Evolutionary conservation across 2,329 filamentous ascomycete species (phyloP), one percentile per base, ranked within the genome.

Genomic region (Davidsoniella virescens): DNA sequence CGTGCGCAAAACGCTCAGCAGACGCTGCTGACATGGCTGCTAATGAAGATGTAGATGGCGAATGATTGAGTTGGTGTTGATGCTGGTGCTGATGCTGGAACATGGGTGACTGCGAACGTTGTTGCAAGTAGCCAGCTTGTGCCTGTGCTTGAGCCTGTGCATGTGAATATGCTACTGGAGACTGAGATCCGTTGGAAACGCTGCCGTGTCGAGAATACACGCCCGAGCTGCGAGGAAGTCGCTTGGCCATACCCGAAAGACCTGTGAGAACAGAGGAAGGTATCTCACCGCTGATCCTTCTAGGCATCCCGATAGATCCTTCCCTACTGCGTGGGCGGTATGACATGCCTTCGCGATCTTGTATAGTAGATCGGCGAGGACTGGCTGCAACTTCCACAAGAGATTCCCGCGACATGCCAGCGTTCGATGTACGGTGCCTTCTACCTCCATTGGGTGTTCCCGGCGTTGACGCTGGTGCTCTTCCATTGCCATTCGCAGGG

Each of bases 321-420:
- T 69, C 67, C 29, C 64, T 60, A 56, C 67, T 69, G 7, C 64
- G 60, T 1, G 68, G 69, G 16, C 67, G 62, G 53, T 70, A 69
- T 2, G 67, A 47, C 29, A 61, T 56, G 20, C 60, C 58, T 12
- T 71, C 68, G 23, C 54, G 67, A 47, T 70, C 68, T 39, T 68
- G 60, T 9, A 63, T 59, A 3, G 65, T 59, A 3, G 63, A 59
- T 2, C 59, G 55, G 2, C 57, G 57, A 44, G 67, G 62, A 5
- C 67, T 61, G 5, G 70, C 69, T 47, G 72, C 65, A 5, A 66
- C 64, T 51, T 59, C 56, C 5, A 61, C 62, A 5, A 64, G 55
- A 17, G 48, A 50, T 9, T 53, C 48, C 7, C 54, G 41, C 43
- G 51, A 10, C 56, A 58, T 3, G 63, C 62, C 52, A 63, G 63